Evolutionary conservation across 345 rosid species (phyloP), one percentile per base, ranked within the genome.

Genomic region (Salix viminalis): DNA sequence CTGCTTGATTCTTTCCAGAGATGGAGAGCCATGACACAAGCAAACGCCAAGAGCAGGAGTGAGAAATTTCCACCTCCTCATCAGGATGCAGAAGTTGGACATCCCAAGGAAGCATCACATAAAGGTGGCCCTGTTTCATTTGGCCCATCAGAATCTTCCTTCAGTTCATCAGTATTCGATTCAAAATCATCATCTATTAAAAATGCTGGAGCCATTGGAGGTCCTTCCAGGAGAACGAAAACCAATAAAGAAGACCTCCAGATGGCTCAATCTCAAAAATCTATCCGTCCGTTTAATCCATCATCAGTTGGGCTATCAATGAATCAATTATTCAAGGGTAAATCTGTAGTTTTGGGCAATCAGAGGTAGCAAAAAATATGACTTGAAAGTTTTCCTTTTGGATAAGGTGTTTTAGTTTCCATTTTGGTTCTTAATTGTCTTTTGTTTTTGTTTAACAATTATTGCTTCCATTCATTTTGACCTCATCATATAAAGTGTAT

Each of bases 21-120:
- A 66, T 74, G 77, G 76, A 78, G 81, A 65, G 72, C 61, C 60
- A 54, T 76, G 70, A 79, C 89, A 62, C 89, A 90, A 71, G 81
- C 86, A 78, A 87, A 87, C 81, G 91, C 87, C 1, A 89, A 87
- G 85, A 91, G 97, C 88, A 95, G 88, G 85, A 95, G 99, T 52
- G 97, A 91, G 90, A 95, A 80, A 70, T 95, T 95, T 73, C 97
- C 97, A 4, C 99, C 97, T 79, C 97, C 97, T 1, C 99, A 92
- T 83, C 93, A 88, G 84, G 97, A 95, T 54, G 97, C 90, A 76
- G 95, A 89, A 34, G 89, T 91, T 39, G 94, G 96, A 62, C 86
- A 90, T 52, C 85, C 80, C 16, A 50, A 74, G 4, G 88, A 85
- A 67, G 69, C 80, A 24, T 85, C 90, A 65, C 81, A 69, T 42